phyloP scores from a whole-genome alignment of 768 basidiomycete species.

The Suillus americanus region DNA sequence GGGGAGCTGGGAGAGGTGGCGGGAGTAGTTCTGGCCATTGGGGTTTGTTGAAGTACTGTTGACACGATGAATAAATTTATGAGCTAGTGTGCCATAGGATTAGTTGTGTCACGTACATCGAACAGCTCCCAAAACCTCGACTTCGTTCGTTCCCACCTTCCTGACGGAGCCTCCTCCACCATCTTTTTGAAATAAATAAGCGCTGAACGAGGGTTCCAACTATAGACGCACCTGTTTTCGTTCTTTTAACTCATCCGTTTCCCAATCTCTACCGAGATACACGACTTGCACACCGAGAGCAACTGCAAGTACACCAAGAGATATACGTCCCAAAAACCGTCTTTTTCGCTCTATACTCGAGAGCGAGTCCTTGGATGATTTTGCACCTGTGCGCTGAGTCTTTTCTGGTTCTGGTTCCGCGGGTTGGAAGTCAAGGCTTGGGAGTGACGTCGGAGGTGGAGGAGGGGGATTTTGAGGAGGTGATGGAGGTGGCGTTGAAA shows the following conservation, averaged over 20 bases:
- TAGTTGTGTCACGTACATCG: constrained; percentile 48
- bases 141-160: constrained; percentile 64
- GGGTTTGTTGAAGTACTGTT: constrained; percentile 89
- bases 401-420: constrained; percentile 41
- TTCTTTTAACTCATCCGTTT: constrained; percentile 62
- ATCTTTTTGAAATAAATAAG: constrained; percentile 36
- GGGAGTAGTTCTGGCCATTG: constrained; percentile 92
- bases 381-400: constrained; percentile 66
- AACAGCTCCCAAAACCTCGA: constrained; percentile 64
- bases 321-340: constrained; percentile 52
- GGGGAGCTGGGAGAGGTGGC: constrained; percentile 75
- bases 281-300: constrained; percentile 57
- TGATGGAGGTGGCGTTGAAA: constrained; percentile 25
- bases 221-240: constrained; percentile 57
- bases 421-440: constrained; percentile 68
- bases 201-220: constrained; percentile 1
- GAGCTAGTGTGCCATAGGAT: neutral
- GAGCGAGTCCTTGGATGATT: constrained; percentile 74
- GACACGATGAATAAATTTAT: neutral
- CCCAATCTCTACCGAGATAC: constrained; percentile 81
- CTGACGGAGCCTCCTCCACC: constrained; percentile 56
- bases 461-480: constrained; percentile 8
- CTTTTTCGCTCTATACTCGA: constrained; percentile 77
- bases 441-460: constrained; percentile 24
- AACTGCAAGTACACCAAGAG: constrained; percentile 51